These are phyloP conservation scores for Saururus chinensis DNA, from an alignment of 164 flowering plant species.

Conservation along the genomic window DNA sequence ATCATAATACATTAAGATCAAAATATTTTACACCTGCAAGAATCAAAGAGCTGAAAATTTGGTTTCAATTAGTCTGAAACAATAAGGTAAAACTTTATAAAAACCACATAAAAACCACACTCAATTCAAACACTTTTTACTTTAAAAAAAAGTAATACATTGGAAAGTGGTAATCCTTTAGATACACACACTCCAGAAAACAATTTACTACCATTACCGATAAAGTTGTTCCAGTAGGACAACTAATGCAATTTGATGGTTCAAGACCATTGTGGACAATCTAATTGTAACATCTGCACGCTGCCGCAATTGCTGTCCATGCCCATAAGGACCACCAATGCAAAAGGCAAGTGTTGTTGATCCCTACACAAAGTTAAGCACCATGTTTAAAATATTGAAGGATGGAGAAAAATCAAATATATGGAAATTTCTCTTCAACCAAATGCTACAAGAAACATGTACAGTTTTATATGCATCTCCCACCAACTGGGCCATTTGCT, in stretches of 20 bases:
- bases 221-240: constrained; percentile 83
- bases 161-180: not conserved
- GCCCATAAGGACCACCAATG: constrained; percentile 94
- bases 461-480: constrained; percentile 71
- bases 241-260: constrained; percentile 75
- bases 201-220: constrained; percentile 32
- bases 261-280: constrained; percentile 72
- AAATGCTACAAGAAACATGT: constrained; percentile 6
- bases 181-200: not conserved
- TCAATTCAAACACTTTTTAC: not conserved
- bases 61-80: too few species aligned
- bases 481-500: constrained; percentile 72
- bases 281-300: constrained; percentile 63
- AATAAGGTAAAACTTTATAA: too few species aligned
- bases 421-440: not conserved
- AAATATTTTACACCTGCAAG: too few species aligned
- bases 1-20: too few species aligned
- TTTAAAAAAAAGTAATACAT: too few species aligned
- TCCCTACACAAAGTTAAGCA: constrained; percentile 30
- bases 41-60: too few species aligned
- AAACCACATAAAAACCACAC: not conserved
- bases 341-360: constrained; percentile 68
- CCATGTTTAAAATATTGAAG: not conserved
- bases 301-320: constrained; percentile 51
- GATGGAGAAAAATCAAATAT: too few species aligned